A percentile compares a stretch with the other conserved stretches of the same genome.
Conservation (phyloP, 257 asterid species). For the Solanum sitiens region DNA sequence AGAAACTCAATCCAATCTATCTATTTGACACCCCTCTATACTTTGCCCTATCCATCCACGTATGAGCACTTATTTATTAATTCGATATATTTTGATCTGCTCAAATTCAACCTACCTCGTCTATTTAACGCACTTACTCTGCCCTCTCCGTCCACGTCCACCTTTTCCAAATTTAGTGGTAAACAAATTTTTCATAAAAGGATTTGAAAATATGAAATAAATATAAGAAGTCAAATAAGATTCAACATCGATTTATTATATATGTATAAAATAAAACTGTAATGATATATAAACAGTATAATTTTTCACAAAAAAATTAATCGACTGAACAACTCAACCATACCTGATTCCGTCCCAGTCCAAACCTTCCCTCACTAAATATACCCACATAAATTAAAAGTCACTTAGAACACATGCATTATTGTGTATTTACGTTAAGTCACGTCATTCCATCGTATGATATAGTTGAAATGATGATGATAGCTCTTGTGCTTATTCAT, state of each 20-base stretch:
- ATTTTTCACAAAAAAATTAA: rapidly evolving
- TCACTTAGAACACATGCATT: background rate
- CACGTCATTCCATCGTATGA: background rate
- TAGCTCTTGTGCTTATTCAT: background rate
- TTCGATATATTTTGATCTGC: background rate
- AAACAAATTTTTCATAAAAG: too few relatives aligned
- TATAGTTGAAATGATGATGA: background rate
- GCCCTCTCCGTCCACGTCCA: background rate
- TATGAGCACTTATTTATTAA: background rate
- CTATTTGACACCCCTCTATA: background rate
- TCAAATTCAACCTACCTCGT: background rate
- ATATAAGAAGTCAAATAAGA: background rate
- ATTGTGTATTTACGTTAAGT: background rate
- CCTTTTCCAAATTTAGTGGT: background rate
- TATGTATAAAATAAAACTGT: background rate
- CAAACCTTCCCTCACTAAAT: background rate
- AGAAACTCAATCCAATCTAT: background rate
- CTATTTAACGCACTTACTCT: background rate
- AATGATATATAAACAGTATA: rapidly evolving
- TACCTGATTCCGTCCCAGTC: background rate
- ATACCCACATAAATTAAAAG: background rate
- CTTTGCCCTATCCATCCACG: background rate
- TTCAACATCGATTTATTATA: background rate
- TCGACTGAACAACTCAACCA: rapidly evolving
- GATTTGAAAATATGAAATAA: background rate